Base-by-base conservation (phyloP, 2,329 filamentous ascomycete genomes). In the Cercospora citrullina region DNA sequence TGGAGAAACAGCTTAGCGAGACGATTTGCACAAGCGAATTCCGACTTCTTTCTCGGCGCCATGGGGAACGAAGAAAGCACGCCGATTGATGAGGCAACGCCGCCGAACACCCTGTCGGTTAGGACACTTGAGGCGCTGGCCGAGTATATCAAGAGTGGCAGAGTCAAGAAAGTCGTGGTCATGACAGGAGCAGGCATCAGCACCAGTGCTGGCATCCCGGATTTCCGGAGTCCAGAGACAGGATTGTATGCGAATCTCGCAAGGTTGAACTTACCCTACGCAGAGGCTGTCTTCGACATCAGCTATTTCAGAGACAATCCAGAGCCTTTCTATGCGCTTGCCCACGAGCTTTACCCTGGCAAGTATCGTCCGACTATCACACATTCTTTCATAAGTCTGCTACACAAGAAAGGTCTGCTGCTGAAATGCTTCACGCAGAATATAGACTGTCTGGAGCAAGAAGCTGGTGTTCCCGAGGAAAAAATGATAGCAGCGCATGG, bases 371-470 rank as follows among this genome's bases (percentile, higher is more conserved):
- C 95, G 0, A 99, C 95, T 1, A 84, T 98, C 64, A 91, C 93
- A 1, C 95, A 99, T 80, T 90, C 88, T 39, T 99, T 99, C 80
- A 89, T 99, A 75, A 86, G 88, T 14, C 84, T 99, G 26, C 87
- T 98, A 16, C 87, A 94, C 66, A 84, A 89, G 68, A 97, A 96
- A 80, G 88, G 87, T 4, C 83, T 94, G 48, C 83, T 99, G 26
- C 83, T 90, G 72, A 95, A 93, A 83, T 87, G 95, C 63, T 99
- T 98, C 79, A 97, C 95, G 0, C 95, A 99, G 77, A 99, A 99
- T 77, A 98, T 99, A 73, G 95, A 99, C 81, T 97, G 93, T 75
- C 85, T 99, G 12, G 95, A 99, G 81, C 88, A 94, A 23, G 86
- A 87, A 72, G 95, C 94, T 12, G 95, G 95, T 28, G 89, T 99